Conservation (phyloP, 768 basidiomycete genomes). For the Trametes coccinea region DNA sequence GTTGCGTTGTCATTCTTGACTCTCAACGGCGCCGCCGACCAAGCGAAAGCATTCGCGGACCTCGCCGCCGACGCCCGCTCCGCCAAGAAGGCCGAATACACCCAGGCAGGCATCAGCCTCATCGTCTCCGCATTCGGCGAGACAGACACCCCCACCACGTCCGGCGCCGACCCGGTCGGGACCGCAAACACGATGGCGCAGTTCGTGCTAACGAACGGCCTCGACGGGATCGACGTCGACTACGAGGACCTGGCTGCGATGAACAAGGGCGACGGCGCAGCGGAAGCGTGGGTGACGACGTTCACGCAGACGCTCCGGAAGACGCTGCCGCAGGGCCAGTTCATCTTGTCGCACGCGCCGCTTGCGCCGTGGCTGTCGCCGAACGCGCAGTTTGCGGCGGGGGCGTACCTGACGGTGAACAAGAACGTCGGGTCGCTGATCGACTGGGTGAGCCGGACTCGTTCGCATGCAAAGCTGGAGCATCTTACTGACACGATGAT, state of each 20-base stretch:
- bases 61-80: constrained; percentile 41
- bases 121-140: constrained; percentile 58
- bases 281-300: constrained; percentile 34
- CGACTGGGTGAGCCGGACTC: constrained; percentile 44
- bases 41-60: constrained; percentile 45
- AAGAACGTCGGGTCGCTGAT: constrained; percentile 52
- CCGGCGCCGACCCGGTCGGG: constrained; percentile 35
- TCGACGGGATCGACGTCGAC: constrained; percentile 59
- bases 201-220: constrained; percentile 45
- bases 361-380: constrained; percentile 25
- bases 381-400: constrained; percentile 33
- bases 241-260: constrained; percentile 60
- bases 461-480: not conserved
- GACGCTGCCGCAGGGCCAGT: constrained; percentile 29
- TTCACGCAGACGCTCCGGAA: constrained; percentile 38
- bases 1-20: constrained; percentile 44
- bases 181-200: constrained; percentile 46
- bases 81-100: constrained; percentile 48
- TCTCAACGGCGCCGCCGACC: constrained; percentile 41
- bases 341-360: constrained; percentile 36
- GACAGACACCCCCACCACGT: constrained; percentile 44
- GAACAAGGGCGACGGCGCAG: constrained; percentile 57
- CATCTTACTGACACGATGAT: not conserved
- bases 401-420: constrained; percentile 58
- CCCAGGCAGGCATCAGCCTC: constrained; percentile 54